These are phyloP conservation scores for Dryadomyces quercivorus DNA, from an alignment of 2,329 filamentous ascomycete genomes.

Conservation along the genomic window DNA sequence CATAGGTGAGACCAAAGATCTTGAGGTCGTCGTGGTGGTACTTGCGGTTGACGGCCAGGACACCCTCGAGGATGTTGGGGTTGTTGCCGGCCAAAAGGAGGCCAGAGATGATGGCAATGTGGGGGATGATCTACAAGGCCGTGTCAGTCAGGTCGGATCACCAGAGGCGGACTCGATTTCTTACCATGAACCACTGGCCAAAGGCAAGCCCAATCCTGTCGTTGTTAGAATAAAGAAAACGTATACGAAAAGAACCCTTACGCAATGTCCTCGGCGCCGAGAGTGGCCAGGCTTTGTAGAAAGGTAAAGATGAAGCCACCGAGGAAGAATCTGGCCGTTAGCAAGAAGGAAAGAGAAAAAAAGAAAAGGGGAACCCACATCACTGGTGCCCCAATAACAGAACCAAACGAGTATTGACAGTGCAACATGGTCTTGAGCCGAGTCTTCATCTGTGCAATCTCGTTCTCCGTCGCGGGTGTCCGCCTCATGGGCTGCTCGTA, in stretches of 20 bases:
- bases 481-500: conserved; percentile 6
- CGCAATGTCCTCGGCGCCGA: conserved; percentile 12
- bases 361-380: conserved; percentile 5
- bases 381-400: conserved; percentile 15
- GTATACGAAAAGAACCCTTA: background rate
- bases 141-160: background rate
- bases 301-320: conserved; percentile 16
- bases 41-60: conserved; percentile 13
- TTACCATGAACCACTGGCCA: conserved; percentile 15
- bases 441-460: conserved; percentile 11
- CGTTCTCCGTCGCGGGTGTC: conserved; percentile 1
- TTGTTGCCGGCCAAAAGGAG: conserved; percentile 18
- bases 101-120: conserved; percentile 16
- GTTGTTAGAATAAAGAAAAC: background rate
- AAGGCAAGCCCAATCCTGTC: conserved; percentile 9
- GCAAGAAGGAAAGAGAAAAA: background rate
- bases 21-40: conserved; percentile 7
- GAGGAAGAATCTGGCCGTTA: conserved; percentile 13
- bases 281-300: conserved; percentile 10
- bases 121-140: conserved; percentile 14
- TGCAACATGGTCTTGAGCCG: conserved; percentile 15
- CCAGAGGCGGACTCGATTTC: background rate
- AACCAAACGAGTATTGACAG: conserved; percentile 16
- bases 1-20: conserved; percentile 11
- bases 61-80: conserved; percentile 16